Evolutionary conservation across 495 filamentous ascomycete species (phyloP).

Genomic region (Aspergillus kassunensis): DNA sequence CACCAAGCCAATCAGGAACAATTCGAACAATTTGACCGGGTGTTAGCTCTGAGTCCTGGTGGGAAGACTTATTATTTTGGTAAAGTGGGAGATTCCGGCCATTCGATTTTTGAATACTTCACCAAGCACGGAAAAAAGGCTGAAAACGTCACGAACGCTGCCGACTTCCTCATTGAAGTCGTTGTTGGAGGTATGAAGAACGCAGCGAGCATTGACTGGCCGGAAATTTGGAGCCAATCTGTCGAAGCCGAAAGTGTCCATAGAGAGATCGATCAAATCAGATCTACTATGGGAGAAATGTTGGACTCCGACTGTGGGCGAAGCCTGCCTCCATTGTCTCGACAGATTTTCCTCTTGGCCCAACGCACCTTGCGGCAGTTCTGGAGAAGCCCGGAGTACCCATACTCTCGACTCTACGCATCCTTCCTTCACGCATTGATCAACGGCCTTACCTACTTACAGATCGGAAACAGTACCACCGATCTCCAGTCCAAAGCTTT

Average conservation of each 20-base stretch:
- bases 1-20: constrained; percentile 73
- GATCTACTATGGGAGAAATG: constrained; percentile 50
- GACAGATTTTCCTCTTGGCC: constrained; percentile 63
- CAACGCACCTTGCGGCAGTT: constrained; percentile 62
- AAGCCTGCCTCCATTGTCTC: constrained; percentile 60
- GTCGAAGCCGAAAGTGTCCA: constrained; percentile 66
- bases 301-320: constrained; percentile 37
- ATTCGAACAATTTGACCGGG: constrained; percentile 77
- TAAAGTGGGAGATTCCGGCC: constrained; percentile 56
- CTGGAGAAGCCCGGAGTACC: constrained; percentile 75
- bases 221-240: constrained; percentile 69
- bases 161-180: constrained; percentile 86
- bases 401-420: constrained; percentile 75
- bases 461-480: constrained; percentile 61
- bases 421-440: constrained; percentile 70
- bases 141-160: constrained; percentile 59
- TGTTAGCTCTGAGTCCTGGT: constrained; percentile 62
- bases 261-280: constrained; percentile 58
- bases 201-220: constrained; percentile 68
- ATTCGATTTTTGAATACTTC: constrained; percentile 52
- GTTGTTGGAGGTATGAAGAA: constrained; percentile 70
- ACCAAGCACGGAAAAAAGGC: constrained; percentile 33
- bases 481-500: constrained; percentile 76
- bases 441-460: constrained; percentile 71
- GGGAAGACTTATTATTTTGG: constrained; percentile 68